Conservation (phyloP, 495 filamentous ascomycete genomes). For the Chlorociboria aeruginascens region DNA sequence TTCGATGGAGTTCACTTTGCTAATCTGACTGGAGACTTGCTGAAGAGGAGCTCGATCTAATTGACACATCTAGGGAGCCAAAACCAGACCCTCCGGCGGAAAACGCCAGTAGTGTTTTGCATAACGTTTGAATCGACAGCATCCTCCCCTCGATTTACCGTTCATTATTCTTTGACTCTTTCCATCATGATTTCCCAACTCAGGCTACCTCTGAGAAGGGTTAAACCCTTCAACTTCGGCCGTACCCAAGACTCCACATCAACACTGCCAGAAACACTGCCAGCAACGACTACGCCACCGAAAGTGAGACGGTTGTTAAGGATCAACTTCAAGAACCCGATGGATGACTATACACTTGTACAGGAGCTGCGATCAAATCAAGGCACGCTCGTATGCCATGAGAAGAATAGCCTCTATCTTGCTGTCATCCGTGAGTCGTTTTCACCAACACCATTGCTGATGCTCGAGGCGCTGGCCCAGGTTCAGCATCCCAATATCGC, state of each 20-base stretch:
- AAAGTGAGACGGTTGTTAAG: slow-evolving; percentile 7
- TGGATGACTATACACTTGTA: slow-evolving; percentile 7
- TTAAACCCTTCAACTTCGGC: slow-evolving; percentile 8
- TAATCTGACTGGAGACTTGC: neutral
- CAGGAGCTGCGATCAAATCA: slow-evolving; percentile 4
- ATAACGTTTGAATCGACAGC: neutral
- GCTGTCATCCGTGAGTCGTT: slow-evolving; percentile 11
- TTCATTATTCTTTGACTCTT: neutral
- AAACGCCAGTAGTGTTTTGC: neutral
- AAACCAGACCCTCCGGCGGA: neutral
- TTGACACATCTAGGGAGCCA: neutral
- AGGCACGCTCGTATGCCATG: slow-evolving; percentile 4
- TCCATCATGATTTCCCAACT: slow-evolving; percentile 1
- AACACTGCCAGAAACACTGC: neutral
- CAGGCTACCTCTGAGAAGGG: neutral
- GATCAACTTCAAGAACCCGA: slow-evolving; percentile 8
- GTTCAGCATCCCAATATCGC: slow-evolving; percentile 11
- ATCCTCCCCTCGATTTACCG: slow-evolving; percentile 1
- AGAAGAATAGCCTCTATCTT: slow-evolving; percentile 5
- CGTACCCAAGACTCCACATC: slow-evolving; percentile 1
- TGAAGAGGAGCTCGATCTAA: slow-evolving; percentile 1
- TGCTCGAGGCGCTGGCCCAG: slow-evolving; percentile 6
- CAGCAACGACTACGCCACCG: slow-evolving; percentile 2
- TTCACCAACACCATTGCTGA: slow-evolving; percentile 2
- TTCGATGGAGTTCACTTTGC: neutral